Percentiles rank a stretch among this genome's conserved stretches.
These are phyloP conservation scores for Auricularia sp. DNA, from an alignment of 768 basidiomycete genomes.

Conservation along the genomic window DNA sequence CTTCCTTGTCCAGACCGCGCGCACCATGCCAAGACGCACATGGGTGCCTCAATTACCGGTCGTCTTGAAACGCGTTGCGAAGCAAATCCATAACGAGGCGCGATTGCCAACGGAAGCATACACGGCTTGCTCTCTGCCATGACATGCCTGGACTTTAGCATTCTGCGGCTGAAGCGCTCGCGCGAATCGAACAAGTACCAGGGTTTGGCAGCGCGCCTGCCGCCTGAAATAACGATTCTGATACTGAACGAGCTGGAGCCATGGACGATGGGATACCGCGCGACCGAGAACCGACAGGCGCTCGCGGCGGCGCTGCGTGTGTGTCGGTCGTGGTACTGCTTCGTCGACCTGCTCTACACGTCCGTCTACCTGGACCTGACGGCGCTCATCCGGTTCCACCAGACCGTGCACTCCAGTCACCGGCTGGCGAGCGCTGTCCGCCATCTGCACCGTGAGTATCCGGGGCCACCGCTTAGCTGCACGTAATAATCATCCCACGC, in stretches of 20 bases:
- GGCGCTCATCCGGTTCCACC: conserved; percentile 1
- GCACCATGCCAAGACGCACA: too few relatives aligned
- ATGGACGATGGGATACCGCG: background rate
- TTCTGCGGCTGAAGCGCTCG: background rate
- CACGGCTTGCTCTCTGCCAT: too few relatives aligned
- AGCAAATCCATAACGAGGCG: too few relatives aligned
- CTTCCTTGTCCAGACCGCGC: background rate
- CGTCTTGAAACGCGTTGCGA: too few relatives aligned
- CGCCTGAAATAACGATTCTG: background rate
- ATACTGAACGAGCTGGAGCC: background rate
- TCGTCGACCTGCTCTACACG: background rate
- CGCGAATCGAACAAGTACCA: background rate
- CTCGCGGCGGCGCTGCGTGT: background rate
- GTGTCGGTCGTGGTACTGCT: background rate
- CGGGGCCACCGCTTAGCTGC: too few relatives aligned
- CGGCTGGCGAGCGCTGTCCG: background rate
- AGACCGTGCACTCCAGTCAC: background rate
- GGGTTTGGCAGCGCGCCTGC: background rate
- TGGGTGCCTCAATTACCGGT: too few relatives aligned
- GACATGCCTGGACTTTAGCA: background rate
- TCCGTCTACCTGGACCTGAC: background rate
- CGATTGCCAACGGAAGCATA: background rate
- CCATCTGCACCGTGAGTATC: background rate
- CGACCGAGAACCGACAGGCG: background rate
- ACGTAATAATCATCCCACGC: too few relatives aligned